These are phyloP conservation scores for Saccharomycopsis schoenii DNA, from an alignment of 805 yeast species.

Conservation along the genomic window DNA sequence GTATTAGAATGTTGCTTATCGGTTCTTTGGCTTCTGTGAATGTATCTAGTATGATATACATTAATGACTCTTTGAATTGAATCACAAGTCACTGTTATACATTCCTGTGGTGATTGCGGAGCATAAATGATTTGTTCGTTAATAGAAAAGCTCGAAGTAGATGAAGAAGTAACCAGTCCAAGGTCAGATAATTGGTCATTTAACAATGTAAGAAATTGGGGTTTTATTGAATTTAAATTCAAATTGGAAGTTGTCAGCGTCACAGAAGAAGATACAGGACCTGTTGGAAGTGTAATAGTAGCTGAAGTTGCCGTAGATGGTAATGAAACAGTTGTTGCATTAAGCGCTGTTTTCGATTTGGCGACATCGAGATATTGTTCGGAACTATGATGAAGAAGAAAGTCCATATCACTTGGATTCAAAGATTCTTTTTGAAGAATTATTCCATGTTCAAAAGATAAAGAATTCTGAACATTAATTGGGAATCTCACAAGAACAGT, in stretches of 20 bases:
- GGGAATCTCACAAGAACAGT: slow-evolving; percentile 59
- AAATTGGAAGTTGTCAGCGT: not conserved
- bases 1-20: not conserved
- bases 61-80: slow-evolving; percentile 34
- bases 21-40: slow-evolving; percentile 18
- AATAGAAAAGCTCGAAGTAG: slow-evolving; percentile 53
- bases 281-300: not conserved
- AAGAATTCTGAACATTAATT: slow-evolving; percentile 48
- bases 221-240: not conserved
- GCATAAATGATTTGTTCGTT: slow-evolving; percentile 48
- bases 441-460: slow-evolving; percentile 60
- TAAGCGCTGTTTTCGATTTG: not conserved
- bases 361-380: not conserved
- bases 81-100: slow-evolving; percentile 49
- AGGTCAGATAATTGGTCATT: slow-evolving; percentile 63
- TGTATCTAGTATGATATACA: slow-evolving; percentile 47
- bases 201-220: slow-evolving; percentile 49
- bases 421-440: slow-evolving; percentile 39
- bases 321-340: not conserved
- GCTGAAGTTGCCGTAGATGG: not conserved
- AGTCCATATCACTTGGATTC: not conserved
- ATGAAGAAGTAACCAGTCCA: slow-evolving; percentile 61
- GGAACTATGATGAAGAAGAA: not conserved
- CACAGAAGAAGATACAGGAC: not conserved
- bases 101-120: slow-evolving; percentile 33